These are phyloP conservation scores for Juncus effusus DNA, from an alignment of 176 grass and related monocot genomes.

Conservation along the genomic window DNA sequence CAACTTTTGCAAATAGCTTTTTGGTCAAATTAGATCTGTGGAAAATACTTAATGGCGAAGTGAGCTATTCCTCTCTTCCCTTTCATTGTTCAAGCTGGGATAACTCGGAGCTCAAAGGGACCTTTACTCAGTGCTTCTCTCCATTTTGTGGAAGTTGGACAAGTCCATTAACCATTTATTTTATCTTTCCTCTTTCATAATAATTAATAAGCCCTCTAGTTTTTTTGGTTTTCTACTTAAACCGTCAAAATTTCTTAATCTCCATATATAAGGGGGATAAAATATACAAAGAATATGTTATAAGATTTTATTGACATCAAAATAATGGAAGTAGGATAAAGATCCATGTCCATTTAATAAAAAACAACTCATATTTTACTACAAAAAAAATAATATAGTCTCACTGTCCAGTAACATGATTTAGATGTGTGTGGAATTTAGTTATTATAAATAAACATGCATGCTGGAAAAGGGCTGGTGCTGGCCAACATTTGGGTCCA, in stretches of 20 bases:
- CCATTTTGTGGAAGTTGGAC: neutral
- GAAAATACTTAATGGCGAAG: constrained; percentile 37
- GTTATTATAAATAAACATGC: no score
- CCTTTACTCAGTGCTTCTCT: neutral
- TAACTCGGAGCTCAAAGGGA: constrained; percentile 51
- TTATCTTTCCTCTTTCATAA: neutral
- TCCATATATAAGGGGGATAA: no score
- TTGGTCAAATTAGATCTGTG: constrained; percentile 3
- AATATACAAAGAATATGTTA: no score
- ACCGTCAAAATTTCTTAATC: no score
- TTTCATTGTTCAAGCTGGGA: constrained; percentile 42
- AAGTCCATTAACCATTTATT: neutral
- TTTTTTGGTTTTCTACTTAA: no score
- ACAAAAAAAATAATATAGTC: no score
- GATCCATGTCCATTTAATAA: no score
- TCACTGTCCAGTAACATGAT: no score
- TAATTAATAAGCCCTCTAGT: neutral
- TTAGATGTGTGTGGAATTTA: no score
- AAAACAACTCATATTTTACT: no score
- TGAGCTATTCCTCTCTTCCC: constrained; percentile 23
- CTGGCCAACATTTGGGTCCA: constrained; percentile 33
- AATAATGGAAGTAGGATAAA: no score
- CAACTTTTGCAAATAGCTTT: neutral
- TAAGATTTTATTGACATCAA: no score
- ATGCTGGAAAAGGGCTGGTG: constrained; percentile 40